Evolutionary conservation across 73 alveolate species (phyloP), one percentile per base, ranked within the genome.

Genomic region (Stentor roeselii): DNA sequence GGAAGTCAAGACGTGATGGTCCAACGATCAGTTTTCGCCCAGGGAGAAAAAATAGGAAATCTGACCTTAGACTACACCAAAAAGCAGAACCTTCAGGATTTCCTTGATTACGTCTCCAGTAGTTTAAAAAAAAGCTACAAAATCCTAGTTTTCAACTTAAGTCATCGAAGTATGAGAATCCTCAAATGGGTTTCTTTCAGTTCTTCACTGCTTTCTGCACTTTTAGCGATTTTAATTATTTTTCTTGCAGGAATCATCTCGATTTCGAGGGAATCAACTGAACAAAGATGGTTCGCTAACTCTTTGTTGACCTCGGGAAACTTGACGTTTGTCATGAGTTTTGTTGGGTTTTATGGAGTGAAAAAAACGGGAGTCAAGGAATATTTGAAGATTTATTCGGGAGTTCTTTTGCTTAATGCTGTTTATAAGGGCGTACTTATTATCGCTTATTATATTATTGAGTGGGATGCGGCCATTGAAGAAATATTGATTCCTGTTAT

Each of bases 241-340:
- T 50, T 50, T 50, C 6, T 21, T 50, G 67, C 30, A 21, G 67
- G 67, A 21, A 50, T 50, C 6, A 6, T 50, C 21, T 6, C 67
- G 6, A 50, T 50, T 11, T 50, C 67, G 67, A 50, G 67, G 21
- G 6, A 50, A 11, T 50, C 67, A 21, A 21, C 21, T 50, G 67
- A 50, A 50, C 6, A 50, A 50, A 67, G 80, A 2, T 67, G 80
- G 42, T 32, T 67, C 34, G 37, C 80, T 0, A n/a, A 67, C 2
- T 67, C 80, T 21, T 67, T 67, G n/a, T 67, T 67, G 80, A 67
- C 80, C 0, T 67, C 80, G 34, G 80, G 80, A 40, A 67, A 21
- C 34, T 67, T 67, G 37, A 67, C 80, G 1, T 67, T 67, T 67
- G 80, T 67, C 27, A 67, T 67, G 80, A 67, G 80, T 32, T 67